phyloP scores from a whole-genome alignment of 345 rosid genomes.

The Eutrema heterophyllum region DNA sequence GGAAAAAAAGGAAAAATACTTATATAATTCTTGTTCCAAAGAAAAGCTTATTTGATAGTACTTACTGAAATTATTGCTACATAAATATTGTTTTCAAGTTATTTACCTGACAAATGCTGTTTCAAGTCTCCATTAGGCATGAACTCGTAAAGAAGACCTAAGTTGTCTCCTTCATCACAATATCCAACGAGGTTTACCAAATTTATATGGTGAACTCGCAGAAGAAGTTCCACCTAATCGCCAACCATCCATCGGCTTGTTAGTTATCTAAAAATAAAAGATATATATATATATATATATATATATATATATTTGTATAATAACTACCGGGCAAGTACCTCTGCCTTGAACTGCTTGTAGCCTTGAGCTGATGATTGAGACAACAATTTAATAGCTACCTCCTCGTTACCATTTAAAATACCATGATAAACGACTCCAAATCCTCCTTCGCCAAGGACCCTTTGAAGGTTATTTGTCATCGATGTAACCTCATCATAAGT shows the following conservation, averaged over 20 bases:
- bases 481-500: slow-evolving; percentile 16
- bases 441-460: slow-evolving; percentile 34
- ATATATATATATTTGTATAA: background rate
- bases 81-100: background rate
- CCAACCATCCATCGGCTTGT: background rate
- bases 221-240: slow-evolving; percentile 28
- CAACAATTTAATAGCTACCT: slow-evolving; percentile 36
- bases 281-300: background rate
- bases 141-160: slow-evolving; percentile 26
- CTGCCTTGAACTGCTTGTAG: slow-evolving; percentile 32
- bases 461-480: slow-evolving; percentile 30
- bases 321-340: slow-evolving; percentile 13
- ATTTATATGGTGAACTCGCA: slow-evolving; percentile 35
- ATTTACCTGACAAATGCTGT: slow-evolving; percentile 1
- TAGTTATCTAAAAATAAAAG: background rate
- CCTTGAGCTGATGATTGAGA: slow-evolving; percentile 34
- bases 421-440: slow-evolving; percentile 40
- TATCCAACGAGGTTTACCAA: slow-evolving; percentile 32
- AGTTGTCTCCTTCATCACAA: slow-evolving; percentile 24
- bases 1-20: too few species aligned
- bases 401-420: slow-evolving; percentile 5
- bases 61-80: too few species aligned
- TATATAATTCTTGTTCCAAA: too few species aligned
- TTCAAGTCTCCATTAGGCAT: background rate
- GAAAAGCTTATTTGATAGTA: background rate